Conservation (phyloP, 2,329 filamentous ascomycete species). For the Fusarium sp. region DNA sequence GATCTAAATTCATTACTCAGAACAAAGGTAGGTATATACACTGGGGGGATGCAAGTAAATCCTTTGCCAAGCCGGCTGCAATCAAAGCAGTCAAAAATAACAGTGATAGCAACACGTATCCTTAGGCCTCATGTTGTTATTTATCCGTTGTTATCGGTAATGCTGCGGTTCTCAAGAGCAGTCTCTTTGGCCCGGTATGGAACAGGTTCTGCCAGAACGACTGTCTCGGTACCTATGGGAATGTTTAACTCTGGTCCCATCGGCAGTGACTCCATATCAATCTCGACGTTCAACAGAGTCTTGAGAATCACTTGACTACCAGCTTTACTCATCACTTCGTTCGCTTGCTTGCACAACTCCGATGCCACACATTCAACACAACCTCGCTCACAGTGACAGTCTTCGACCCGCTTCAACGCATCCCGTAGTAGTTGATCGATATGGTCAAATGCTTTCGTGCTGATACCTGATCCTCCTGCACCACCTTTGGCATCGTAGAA, state of each 20-base stretch:
- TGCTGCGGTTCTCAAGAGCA: constrained; percentile 1
- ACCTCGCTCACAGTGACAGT: constrained; percentile 80
- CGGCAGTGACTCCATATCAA: constrained; percentile 85
- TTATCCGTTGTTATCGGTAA: background rate
- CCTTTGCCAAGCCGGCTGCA: background rate
- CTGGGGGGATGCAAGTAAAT: background rate
- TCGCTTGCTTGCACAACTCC: constrained; percentile 84
- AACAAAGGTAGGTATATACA: background rate
- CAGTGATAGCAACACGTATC: background rate
- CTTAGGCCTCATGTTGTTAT: background rate
- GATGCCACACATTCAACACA: constrained; percentile 92
- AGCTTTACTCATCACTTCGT: constrained; percentile 93
- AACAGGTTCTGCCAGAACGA: constrained; percentile 78
- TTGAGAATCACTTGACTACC: constrained; percentile 85
- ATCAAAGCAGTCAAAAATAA: background rate
- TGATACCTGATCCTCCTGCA: constrained; percentile 83
- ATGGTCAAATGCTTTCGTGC: constrained; percentile 93
- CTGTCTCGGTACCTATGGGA: constrained; percentile 82
- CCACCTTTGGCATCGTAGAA: constrained; percentile 98
- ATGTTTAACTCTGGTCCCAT: constrained; percentile 81
- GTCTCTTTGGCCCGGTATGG: constrained; percentile 47
- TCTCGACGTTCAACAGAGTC: constrained; percentile 76
- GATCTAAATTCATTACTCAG: background rate
- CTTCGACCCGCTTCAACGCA: constrained; percentile 79
- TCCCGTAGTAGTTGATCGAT: constrained; percentile 80